Evolutionary conservation across 805 yeast species (phyloP).

Genomic region (Kluyveromyces dobzhanskii): DNA sequence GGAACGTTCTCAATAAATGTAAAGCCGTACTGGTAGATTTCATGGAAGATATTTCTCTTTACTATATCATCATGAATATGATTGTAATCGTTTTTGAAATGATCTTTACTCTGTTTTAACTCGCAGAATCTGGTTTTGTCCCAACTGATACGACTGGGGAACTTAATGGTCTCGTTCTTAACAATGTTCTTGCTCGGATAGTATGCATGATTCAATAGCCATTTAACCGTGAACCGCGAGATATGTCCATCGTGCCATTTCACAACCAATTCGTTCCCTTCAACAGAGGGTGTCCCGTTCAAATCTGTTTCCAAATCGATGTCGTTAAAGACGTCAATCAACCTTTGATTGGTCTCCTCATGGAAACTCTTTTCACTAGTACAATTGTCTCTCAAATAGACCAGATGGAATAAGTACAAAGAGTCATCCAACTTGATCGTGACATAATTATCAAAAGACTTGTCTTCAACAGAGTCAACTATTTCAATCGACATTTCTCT

Average conservation of each 20-base stretch:
- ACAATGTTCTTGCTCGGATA: slow-evolving; percentile 2
- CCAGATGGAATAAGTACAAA: slow-evolving; percentile 5
- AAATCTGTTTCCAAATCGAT: slow-evolving; percentile 3
- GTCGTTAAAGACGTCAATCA: slow-evolving; percentile 38
- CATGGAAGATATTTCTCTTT: slow-evolving; percentile 2
- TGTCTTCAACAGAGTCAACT: background rate
- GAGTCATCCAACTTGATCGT: background rate
- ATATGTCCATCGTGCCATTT: slow-evolving; percentile 7
- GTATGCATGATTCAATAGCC: slow-evolving; percentile 9
- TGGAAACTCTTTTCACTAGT: slow-evolving; percentile 12
- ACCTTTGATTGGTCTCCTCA: slow-evolving; percentile 47
- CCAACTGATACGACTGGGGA: slow-evolving; percentile 7
- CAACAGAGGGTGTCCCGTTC: background rate
- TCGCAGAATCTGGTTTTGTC: slow-evolving; percentile 4
- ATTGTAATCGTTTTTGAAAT: slow-evolving; percentile 1
- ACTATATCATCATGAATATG: background rate
- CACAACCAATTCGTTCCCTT: slow-evolving; percentile 3
- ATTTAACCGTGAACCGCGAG: slow-evolving; percentile 5
- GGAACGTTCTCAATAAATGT: slow-evolving; percentile 56
- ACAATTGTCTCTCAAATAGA: slow-evolving; percentile 10
- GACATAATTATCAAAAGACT: slow-evolving; percentile 4
- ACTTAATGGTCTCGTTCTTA: background rate
- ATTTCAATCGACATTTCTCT: background rate
- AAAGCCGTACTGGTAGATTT: slow-evolving; percentile 39
- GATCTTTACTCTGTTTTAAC: background rate